Evolutionary conservation across 768 basidiomycete genomes (phyloP).

Genomic region (Termitomyces heimii): DNA sequence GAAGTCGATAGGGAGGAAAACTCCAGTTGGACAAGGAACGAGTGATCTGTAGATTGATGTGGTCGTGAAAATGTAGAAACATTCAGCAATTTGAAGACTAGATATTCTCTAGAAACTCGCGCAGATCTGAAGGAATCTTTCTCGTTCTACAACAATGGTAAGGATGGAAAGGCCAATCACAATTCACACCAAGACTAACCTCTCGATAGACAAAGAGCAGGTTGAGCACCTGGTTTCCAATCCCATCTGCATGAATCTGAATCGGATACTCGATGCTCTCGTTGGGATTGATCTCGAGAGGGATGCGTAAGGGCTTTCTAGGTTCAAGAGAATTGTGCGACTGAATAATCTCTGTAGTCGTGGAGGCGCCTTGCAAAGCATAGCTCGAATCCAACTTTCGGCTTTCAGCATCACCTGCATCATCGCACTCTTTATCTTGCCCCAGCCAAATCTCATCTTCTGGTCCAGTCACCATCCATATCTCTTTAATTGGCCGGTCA

Average conservation of each 20-base stretch:
- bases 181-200: constrained; percentile 14
- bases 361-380: constrained; percentile 1
- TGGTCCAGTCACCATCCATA: constrained; percentile 62
- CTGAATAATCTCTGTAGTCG: constrained; percentile 31
- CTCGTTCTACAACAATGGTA: constrained; percentile 31
- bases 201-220: constrained; percentile 66
- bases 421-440: constrained; percentile 9
- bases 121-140: constrained; percentile 51
- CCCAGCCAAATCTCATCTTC: constrained; percentile 62
- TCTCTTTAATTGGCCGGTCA: constrained; percentile 47
- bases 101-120: constrained; percentile 46
- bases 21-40: constrained; percentile 51
- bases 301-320: constrained; percentile 41
- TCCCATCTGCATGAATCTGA: constrained; percentile 42
- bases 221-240: constrained; percentile 46
- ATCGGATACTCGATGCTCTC: constrained; percentile 47
- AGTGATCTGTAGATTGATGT: constrained; percentile 36
- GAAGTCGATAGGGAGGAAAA: constrained; percentile 43
- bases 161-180: background rate
- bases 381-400: background rate
- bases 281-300: constrained; percentile 40
- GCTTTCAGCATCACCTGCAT: constrained; percentile 2
- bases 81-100: constrained; percentile 56
- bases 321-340: constrained; percentile 49
- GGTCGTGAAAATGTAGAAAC: constrained; percentile 47